Conservation (phyloP, 164 flowering plant genomes). For the Vitis amurensis region DNA sequence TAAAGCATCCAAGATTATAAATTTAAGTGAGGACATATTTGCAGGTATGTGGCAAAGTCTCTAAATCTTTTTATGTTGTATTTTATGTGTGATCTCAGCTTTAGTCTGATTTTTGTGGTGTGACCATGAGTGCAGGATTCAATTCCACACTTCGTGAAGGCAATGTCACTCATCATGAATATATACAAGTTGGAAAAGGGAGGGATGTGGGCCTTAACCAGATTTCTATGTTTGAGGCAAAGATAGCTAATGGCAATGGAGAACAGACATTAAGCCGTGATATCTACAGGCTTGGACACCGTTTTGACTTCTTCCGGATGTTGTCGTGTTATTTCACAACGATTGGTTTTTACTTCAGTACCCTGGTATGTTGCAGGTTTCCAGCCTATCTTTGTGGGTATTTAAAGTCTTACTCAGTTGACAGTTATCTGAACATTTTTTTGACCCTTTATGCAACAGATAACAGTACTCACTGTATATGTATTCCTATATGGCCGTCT, state of each 20-base stretch:
- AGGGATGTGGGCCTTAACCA: conserved; percentile 99
- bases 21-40: conserved; percentile 96
- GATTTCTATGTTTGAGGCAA: conserved; percentile 94
- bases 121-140: conserved; percentile 55
- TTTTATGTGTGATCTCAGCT: background rate
- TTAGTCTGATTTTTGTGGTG: background rate
- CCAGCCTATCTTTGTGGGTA: background rate
- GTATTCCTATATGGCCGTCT: conserved; percentile 91
- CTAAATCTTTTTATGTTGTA: background rate
- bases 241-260: conserved; percentile 97
- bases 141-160: conserved; percentile 98
- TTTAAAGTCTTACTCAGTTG: background rate
- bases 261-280: conserved; percentile 98
- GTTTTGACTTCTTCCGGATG: conserved; percentile 98
- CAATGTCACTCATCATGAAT: conserved; percentile 97
- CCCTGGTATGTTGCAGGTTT: conserved; percentile 50
- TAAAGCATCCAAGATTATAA: conserved; percentile 92
- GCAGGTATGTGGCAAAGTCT: conserved; percentile 52
- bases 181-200: conserved; percentile 99
- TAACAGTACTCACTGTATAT: conserved; percentile 90
- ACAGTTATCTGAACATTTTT: background rate
- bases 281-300: conserved; percentile 92
- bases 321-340: conserved; percentile 94
- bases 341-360: conserved; percentile 89
- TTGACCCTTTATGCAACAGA: conserved; percentile 39